Conservation (phyloP, 176 grass and related monocot species). For the Eragrostis nindensis region DNA sequence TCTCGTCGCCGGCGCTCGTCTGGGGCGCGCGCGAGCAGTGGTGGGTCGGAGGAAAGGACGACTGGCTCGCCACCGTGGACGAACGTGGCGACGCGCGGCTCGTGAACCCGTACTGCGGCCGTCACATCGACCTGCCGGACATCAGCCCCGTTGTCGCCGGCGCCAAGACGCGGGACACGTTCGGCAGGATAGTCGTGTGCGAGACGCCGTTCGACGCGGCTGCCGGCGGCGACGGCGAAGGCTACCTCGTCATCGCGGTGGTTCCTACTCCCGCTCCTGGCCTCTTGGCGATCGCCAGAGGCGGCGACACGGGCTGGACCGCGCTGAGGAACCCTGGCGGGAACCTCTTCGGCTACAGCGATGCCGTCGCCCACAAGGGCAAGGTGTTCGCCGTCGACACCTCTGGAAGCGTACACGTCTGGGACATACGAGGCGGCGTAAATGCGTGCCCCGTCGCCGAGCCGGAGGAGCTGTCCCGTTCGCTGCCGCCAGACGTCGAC, state of each 20-base stretch:
- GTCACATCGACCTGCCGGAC: background rate
- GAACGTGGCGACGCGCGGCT: background rate
- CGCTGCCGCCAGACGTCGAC: background rate
- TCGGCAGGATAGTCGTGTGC: background rate
- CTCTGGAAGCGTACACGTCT: accelerated
- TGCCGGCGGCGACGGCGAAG: background rate
- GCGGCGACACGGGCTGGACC: background rate
- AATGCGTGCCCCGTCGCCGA: background rate
- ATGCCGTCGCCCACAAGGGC: constrained; percentile 4
- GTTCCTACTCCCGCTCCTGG: accelerated
- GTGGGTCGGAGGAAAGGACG: constrained; percentile 9
- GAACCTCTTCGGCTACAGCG: background rate
- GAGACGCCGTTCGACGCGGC: background rate
- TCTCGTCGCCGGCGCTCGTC: background rate
- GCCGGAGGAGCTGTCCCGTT: background rate
- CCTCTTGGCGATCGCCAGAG: background rate
- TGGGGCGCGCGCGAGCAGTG: background rate
- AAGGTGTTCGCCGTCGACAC: background rate
- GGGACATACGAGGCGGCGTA: background rate
- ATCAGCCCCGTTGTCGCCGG: background rate
- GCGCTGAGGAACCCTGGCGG: background rate
- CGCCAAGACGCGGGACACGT: background rate
- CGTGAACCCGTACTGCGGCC: background rate
- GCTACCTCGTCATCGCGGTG: background rate
- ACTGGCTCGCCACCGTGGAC: background rate